Base-by-base conservation (phyloP, 2,329 filamentous ascomycete genomes). In the Magnaporthiopsis incrustans region DNA sequence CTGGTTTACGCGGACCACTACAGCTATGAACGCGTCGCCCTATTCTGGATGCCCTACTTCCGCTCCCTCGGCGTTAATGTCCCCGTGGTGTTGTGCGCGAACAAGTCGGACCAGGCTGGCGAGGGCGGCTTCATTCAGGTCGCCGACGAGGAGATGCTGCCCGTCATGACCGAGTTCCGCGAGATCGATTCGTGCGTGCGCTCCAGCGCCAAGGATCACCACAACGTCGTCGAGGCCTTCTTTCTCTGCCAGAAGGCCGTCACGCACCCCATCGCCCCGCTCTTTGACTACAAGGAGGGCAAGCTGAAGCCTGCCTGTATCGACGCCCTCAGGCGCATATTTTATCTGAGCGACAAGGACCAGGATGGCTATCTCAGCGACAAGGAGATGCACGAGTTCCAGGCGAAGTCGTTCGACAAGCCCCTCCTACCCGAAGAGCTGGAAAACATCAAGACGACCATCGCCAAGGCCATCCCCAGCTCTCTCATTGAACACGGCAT, bases 21-120 rank as follows among this genome's bases (percentile, higher is more conserved):
- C 80, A 98, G 93, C 82, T 99, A 98, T 79, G 95, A 99, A 75
- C 84, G 95, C 53, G 93, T 99, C 4, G 95, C 94, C 4, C 82
- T 99, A 59, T 99, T 98, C 77, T 99, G 95, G 95, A 90, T 99
- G 85, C 95, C 95, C 14, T 96, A 97, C 77, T 98, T 99, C 73
- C 90, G 95, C 66, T 97, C 93, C 4, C 85, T 99, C 56, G 95
- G 95, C n/a, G 95, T 99, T 73, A 99, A 99, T 74, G 92, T 99
- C 27, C 95, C 95, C 0, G 95, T 99, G 14, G 93, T 99, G 59
- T 80, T 99, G 64, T 98, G 95, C 72, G 92, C 95, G 72, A 98
- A 98, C 81, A 99, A 99, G 77, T 91, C 92, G n/a, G 95, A 99
- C 71, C 81, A 97, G 63, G 85, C 87, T 3, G 85, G 84, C 3